phyloP scores from a whole-genome alignment of 2,329 filamentous ascomycete genomes.

The Monilinia vaccinii-corymbosi region DNA sequence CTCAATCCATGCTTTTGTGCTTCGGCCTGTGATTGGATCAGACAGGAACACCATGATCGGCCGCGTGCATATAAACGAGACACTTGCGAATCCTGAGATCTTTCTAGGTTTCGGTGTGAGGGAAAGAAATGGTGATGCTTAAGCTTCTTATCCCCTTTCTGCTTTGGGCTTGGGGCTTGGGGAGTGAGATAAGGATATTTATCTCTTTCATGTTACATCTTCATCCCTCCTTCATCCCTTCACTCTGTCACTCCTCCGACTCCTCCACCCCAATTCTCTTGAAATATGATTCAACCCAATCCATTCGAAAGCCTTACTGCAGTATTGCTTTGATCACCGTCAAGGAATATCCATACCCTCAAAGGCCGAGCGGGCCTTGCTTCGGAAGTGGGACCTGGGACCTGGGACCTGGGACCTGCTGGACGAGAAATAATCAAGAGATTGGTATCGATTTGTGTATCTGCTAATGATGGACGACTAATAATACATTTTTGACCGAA shows the following conservation, averaged over 20 bases:
- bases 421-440: not conserved
- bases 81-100: not conserved
- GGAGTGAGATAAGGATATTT: not conserved
- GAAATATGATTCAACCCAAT: not conserved
- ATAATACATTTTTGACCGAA: not conserved
- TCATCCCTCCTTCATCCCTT: not conserved
- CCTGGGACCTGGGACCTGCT: not conserved
- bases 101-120: not conserved
- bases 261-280: not conserved
- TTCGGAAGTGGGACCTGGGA: not conserved
- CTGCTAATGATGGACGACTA: not conserved
- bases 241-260: not conserved
- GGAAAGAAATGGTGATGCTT: not conserved
- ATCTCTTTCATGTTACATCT: not conserved
- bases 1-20: not conserved
- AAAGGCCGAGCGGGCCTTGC: not conserved
- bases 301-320: not conserved
- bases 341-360: slow-evolving; percentile 8
- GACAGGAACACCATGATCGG: not conserved
- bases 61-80: slow-evolving; percentile 9
- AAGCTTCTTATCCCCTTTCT: not conserved
- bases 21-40: not conserved
- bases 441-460: not conserved
- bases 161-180: too few species aligned
- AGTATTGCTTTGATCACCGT: not conserved